Evolutionary conservation across 371 early-diverging fungal genomes (phyloP).

Genomic region (Chytridiales sp.): DNA sequence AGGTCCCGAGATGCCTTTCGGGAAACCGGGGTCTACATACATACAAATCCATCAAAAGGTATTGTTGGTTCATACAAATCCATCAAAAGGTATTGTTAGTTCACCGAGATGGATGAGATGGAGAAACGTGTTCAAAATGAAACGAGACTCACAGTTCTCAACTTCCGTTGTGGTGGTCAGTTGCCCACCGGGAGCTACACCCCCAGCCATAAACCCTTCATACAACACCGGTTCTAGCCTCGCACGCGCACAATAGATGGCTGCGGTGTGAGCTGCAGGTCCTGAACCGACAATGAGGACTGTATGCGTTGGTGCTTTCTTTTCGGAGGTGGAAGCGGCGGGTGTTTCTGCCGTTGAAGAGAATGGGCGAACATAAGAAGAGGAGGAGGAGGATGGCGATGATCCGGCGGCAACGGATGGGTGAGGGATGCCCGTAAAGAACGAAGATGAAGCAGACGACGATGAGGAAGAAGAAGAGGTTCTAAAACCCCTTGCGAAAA

Average conservation of each 20-base stretch:
- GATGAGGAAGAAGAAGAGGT: too few relatives aligned
- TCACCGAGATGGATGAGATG: neutral
- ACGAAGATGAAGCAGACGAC: too few relatives aligned
- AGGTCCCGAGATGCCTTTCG: slow-evolving; percentile 75
- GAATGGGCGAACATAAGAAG: too few relatives aligned
- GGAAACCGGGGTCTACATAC: slow-evolving; percentile 62
- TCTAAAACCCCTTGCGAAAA: too few relatives aligned
- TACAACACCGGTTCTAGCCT: slow-evolving; percentile 90
- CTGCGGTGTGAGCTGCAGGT: slow-evolving; percentile 51
- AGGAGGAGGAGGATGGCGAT: too few relatives aligned
- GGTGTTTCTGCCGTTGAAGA: too few relatives aligned
- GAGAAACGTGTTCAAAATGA: slow-evolving; percentile 9
- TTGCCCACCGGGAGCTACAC: slow-evolving; percentile 65
- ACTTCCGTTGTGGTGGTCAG: slow-evolving; percentile 91
- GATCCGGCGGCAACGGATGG: too few relatives aligned
- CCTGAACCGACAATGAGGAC: slow-evolving; percentile 18
- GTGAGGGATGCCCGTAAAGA: too few relatives aligned
- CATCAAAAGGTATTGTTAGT: neutral
- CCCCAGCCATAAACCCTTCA: slow-evolving; percentile 96
- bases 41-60: too few relatives aligned
- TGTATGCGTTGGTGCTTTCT: too few relatives aligned
- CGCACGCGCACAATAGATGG: slow-evolving; percentile 93
- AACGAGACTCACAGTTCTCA: slow-evolving; percentile 81
- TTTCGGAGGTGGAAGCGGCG: too few relatives aligned
- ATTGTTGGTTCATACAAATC: too few relatives aligned